Percentiles rank a stretch among this genome's conserved stretches.
Evolutionary conservation across 257 asterid species (phyloP).

Genomic region (Solanum gandarillasii): DNA sequence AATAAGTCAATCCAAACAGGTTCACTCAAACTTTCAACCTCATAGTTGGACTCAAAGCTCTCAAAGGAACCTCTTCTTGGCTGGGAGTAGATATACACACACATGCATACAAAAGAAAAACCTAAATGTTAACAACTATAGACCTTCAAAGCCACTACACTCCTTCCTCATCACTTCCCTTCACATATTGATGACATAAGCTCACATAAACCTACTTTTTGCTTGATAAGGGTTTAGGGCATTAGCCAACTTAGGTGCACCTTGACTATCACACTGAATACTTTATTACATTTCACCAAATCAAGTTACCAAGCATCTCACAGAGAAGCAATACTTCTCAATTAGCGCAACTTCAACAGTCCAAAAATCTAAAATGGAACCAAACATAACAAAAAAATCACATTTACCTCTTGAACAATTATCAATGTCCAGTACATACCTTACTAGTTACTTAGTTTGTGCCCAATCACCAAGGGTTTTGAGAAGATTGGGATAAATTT

Average conservation of each 20-base stretch:
- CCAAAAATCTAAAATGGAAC: background rate
- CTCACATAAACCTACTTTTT: background rate
- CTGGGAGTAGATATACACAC: background rate
- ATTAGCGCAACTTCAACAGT: background rate
- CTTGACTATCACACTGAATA: background rate
- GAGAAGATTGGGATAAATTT: background rate
- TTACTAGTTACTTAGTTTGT: background rate
- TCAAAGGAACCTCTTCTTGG: background rate
- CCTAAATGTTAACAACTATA: background rate
- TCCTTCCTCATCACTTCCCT: background rate
- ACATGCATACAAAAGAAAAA: background rate
- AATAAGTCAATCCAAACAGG: background rate
- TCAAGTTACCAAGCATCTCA: background rate
- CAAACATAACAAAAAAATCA: background rate
- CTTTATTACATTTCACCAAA: background rate
- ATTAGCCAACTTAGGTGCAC: background rate
- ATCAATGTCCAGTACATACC: background rate
- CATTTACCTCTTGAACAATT: background rate
- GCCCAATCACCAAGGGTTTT: background rate
- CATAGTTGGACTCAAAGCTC: background rate
- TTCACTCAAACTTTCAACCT: background rate
- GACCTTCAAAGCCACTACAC: background rate
- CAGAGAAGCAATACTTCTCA: background rate
- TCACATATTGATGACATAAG: background rate
- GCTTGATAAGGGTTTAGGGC: background rate